Conservation (phyloP, 2,329 filamentous ascomycete genomes). For the Apiospora aurea region DNA sequence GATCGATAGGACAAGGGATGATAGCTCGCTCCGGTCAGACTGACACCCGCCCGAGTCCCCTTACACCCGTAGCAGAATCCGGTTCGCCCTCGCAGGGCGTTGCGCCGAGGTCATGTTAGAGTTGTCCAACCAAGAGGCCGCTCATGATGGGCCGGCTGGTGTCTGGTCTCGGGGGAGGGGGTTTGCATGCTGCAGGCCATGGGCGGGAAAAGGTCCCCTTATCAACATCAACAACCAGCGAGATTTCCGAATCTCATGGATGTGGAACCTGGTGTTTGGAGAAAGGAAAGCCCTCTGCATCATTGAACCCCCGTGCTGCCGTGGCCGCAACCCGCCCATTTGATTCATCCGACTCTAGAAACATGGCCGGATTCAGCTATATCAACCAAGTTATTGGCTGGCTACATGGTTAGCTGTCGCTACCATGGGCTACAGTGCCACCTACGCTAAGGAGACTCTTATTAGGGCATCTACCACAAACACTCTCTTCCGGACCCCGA, state of each 20-base stretch:
- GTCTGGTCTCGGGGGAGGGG: neutral
- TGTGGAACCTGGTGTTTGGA: slow-evolving; percentile 9
- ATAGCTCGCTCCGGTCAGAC: slow-evolving; percentile 7
- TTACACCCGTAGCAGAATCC: neutral
- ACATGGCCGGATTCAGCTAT: slow-evolving; percentile 19
- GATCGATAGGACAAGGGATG: slow-evolving; percentile 21
- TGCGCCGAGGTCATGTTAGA: slow-evolving; percentile 15
- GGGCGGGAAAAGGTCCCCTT: neutral
- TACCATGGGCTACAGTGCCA: neutral
- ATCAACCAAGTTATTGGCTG: neutral
- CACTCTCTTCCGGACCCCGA: neutral
- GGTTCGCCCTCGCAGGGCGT: slow-evolving; percentile 7
- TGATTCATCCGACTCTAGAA: slow-evolving; percentile 17
- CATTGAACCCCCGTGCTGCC: neutral
- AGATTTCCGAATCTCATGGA: neutral
- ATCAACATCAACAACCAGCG: neutral
- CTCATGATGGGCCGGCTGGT: neutral
- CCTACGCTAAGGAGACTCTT: neutral
- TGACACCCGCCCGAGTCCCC: slow-evolving; percentile 10
- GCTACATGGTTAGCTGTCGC: neutral
- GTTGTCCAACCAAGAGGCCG: slow-evolving; percentile 9
- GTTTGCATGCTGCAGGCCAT: slow-evolving; percentile 7
- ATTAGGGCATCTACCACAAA: neutral
- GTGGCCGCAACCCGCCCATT: slow-evolving; percentile 8
- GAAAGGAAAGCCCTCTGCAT: neutral